Base-by-base conservation (phyloP, 768 basidiomycete species). In the Dictyophora rubrovolvata region DNA sequence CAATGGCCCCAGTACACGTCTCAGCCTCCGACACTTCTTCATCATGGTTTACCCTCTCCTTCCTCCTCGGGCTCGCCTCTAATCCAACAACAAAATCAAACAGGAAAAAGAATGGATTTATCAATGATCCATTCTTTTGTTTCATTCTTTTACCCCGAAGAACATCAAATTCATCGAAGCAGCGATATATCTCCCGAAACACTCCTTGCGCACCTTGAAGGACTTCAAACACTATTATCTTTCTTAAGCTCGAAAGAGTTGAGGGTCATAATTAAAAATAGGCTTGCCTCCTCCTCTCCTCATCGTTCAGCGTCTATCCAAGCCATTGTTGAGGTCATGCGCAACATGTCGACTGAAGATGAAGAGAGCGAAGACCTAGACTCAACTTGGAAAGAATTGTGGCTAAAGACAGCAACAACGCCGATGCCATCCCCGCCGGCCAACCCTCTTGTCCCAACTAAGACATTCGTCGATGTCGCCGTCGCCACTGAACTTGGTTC, bases 1-100 rank as follows among this genome's bases (percentile, higher is more conserved):
- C 36, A 18, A 28, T 59, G 57, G 57, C 57, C 57, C 10, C 57
- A 20, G 8, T 20, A 54, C 53, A 16, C 23, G 18, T 22, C 50
- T 22, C 49, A 52, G 17, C 50, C 21, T n/a, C 47, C n/a, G n/a
- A 11, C 46, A 3, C 23, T 28, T 5, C 16, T 21, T 7, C 20
- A 20, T 7, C 53, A 59, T 34, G 53, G 37, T n/a, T 46, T 60
- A 21, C 54, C 59, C 9, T 60, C 59, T 2, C 54, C 59, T 22
- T 49, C 59, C 10, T 37, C 59, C 11, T 60, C 59, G 18, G 35
- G 53, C 36, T 55, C 59, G 5, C 54, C 54, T 11, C 11, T 48
- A 17, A 20, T 48, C 33, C 46, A 8, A 8, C 18, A 18, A 12
- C 52, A 21, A 34, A 21, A 55, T 16, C 22, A 16, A 8, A 21